Base-by-base conservation (phyloP, 2,329 filamentous ascomycete species). In the Penicillium sp. region DNA sequence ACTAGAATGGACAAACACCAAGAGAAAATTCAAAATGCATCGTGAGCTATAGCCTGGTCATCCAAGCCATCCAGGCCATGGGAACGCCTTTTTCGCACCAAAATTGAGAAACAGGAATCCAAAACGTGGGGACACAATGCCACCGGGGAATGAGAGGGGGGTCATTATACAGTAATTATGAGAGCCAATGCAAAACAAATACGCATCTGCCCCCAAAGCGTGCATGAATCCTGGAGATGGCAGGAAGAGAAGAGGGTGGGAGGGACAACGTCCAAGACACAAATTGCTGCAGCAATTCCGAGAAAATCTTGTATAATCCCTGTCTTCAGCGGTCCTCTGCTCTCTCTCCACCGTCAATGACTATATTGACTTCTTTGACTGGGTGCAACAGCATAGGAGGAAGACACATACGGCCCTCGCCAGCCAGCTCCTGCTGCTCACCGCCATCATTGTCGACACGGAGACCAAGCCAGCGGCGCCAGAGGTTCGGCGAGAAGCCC, bases 361-460 rank as follows among this genome's bases (percentile, higher is more conserved):
- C 69, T 70, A 81, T 68, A 41, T 88, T 84, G 5, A 92, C 82
- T 52, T 85, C 83, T 79, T 96, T 97, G 52, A 96, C 83, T 0
- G 92, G 92, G 81, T 97, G 92, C 62, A 97, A 76, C 60, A 96
- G 76, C 87, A 96, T 93, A 0, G 89, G 90, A 8, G 92, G 91
- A 40, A 96, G 77, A 76, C 92, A 97, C 91, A 96, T 95, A 58
- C 92, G 83, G 11, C 91, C 91, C 73, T 92, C 89, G 16, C 88
- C 87, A 4, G 81, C 82, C 60, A 83, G 73, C 75, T 94, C 91
- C 65, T 89, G 87, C 73, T 89, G 83, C 67, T 92, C 89, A 25
- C 90, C 91, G 11, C 89, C 88, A 55, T 90, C 87, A 63, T 90
- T 89, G 70, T 91, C 86, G 36, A 93, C 88, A 62, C 84, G 85